Evolutionary conservation across 225 moss, liverwort and hornwort species (phyloP).

Genomic region (Polytrichum formosum): DNA sequence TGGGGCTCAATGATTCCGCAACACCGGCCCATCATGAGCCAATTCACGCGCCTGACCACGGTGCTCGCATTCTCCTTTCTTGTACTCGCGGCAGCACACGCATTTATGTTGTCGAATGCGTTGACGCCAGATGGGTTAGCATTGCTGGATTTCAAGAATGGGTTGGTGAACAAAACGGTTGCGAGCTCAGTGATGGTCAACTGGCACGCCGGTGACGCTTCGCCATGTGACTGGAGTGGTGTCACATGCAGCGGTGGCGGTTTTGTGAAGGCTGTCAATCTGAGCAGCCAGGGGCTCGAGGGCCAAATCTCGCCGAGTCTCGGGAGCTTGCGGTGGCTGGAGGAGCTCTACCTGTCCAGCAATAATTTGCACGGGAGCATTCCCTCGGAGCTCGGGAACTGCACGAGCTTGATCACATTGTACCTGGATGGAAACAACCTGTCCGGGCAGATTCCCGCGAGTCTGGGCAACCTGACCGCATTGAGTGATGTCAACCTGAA

Average conservation of each 20-base stretch:
- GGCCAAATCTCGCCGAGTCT: slow-evolving; percentile 42
- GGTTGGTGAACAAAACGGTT: slow-evolving; percentile 8
- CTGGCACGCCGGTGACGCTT: slow-evolving; percentile 35
- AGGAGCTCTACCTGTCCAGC: slow-evolving; percentile 25
- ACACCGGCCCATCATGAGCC: too few relatives aligned
- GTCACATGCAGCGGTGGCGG: slow-evolving; percentile 17
- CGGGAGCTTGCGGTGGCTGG: slow-evolving; percentile 27
- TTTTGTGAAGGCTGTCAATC: slow-evolving; percentile 24
- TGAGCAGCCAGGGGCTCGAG: slow-evolving; percentile 23
- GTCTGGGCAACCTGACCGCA: slow-evolving; percentile 25
- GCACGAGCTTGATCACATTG: slow-evolving; percentile 23
- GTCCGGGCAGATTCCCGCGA: slow-evolving; percentile 35
- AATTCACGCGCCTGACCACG: too few relatives aligned
- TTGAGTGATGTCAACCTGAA: slow-evolving; percentile 28
- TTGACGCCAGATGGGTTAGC: slow-evolving; percentile 38
- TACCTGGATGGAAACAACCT: slow-evolving; percentile 32
- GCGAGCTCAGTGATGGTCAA: slow-evolving; percentile 9
- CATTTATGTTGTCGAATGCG: slow-evolving; percentile 5
- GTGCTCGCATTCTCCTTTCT: slow-evolving; percentile 10
- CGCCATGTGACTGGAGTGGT: slow-evolving; percentile 44
- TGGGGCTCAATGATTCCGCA: too few relatives aligned
- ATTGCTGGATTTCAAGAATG: slow-evolving; percentile 36
- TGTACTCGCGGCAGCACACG: slow-evolving; percentile 19
- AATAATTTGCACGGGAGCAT: slow-evolving; percentile 32
- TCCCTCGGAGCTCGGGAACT: slow-evolving; percentile 43